Percentiles rank a stretch among this genome's conserved stretches.
phyloP scores from a whole-genome alignment of 1,284 basidiomycete genomes.

The Ustilago tritici region DNA sequence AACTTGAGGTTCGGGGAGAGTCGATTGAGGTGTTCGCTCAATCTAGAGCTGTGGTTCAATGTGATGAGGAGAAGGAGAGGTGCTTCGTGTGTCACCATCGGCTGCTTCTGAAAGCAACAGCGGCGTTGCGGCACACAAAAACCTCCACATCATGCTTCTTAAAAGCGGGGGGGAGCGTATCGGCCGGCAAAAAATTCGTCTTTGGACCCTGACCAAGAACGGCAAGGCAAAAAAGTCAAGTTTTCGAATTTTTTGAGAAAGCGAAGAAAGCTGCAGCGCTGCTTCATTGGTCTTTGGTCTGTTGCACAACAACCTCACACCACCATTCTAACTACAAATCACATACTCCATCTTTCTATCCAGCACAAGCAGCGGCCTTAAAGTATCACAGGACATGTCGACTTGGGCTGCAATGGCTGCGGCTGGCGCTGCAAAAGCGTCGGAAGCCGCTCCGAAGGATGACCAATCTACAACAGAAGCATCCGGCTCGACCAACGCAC shows the following conservation, averaged over 20 bases:
- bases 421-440: slow-evolving; percentile 27
- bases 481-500: slow-evolving; percentile 10
- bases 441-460: slow-evolving; percentile 22
- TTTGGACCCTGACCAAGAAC: slow-evolving; percentile 25
- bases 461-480: slow-evolving; percentile 6
- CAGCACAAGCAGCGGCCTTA: neutral
- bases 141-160: slow-evolving; percentile 22
- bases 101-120: neutral
- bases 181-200: slow-evolving; percentile 22
- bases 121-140: neutral
- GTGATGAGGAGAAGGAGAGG: neutral
- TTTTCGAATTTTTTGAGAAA: slow-evolving; percentile 17
- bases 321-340: neutral
- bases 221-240: slow-evolving; percentile 2
- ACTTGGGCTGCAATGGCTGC: slow-evolving; percentile 50
- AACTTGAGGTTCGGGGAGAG: neutral
- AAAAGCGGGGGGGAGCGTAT: slow-evolving; percentile 1
- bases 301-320: neutral
- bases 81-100: neutral
- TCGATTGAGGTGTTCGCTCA: neutral
- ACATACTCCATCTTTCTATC: neutral
- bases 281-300: neutral
- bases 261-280: neutral
- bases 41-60: neutral
- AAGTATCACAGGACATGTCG: slow-evolving; percentile 16